phyloP scores from a whole-genome alignment of 176 grass and related monocot genomes.

The Aegilops umbellulata region DNA sequence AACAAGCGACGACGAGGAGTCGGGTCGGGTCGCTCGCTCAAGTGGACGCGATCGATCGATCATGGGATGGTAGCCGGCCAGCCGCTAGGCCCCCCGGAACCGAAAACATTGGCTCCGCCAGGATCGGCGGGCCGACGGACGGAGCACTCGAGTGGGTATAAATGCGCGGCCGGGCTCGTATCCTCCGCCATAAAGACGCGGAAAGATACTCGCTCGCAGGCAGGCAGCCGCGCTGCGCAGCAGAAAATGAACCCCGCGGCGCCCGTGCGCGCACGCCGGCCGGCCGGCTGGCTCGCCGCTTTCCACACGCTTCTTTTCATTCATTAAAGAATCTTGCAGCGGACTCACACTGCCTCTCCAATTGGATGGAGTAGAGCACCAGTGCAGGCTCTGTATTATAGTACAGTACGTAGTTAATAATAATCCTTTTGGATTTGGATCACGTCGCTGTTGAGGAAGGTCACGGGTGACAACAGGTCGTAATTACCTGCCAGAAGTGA shows the following conservation, averaged over 20 bases:
- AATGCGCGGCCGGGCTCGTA: background rate
- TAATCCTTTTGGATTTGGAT: background rate
- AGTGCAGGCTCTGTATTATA: background rate
- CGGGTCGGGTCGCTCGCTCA: background rate
- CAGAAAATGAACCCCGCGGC: background rate
- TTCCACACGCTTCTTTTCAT: background rate
- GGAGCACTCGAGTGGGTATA: background rate
- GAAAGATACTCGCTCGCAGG: background rate
- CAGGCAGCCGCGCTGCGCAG: background rate
- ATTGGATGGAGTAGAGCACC: background rate
- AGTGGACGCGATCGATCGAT: slow-evolving; percentile 21
- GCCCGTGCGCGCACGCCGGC: slow-evolving; percentile 17
- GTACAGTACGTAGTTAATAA: too few species aligned
- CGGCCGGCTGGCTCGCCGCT: background rate
- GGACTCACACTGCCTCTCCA: background rate
- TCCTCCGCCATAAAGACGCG: slow-evolving; percentile 5
- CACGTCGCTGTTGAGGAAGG: background rate
- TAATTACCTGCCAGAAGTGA: background rate
- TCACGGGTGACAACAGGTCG: background rate
- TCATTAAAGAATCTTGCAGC: background rate
- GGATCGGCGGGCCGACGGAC: background rate
- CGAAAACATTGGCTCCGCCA: background rate
- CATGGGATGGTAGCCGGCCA: slow-evolving; percentile 27
- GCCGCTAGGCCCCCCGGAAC: background rate
- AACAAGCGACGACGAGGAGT: background rate